Percentiles rank a stretch among this genome's conserved stretches.
Evolutionary conservation across 2,329 filamentous ascomycete genomes (phyloP).

Genomic region (Fusarium falciforme): DNA sequence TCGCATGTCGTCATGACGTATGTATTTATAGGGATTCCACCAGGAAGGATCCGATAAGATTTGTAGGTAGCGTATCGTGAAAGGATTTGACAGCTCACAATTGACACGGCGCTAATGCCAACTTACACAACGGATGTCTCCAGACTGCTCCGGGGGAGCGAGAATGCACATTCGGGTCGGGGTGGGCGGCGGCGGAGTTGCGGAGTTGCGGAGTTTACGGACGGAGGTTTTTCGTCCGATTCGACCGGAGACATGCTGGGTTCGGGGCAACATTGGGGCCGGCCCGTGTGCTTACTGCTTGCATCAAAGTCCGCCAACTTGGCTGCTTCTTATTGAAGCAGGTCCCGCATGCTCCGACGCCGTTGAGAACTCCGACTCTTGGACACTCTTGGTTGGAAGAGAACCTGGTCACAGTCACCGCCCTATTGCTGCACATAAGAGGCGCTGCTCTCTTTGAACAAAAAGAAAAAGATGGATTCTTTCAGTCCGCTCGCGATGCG

Average conservation of each 20-base stretch:
- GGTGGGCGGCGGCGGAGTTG: conserved; percentile 38
- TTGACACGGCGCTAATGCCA: background rate
- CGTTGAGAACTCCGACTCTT: conserved; percentile 20
- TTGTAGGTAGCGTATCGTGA: background rate
- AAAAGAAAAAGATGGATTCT: conserved; percentile 35
- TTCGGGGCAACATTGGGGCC: conserved; percentile 32
- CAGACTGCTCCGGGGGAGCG: background rate
- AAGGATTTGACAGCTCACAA: background rate
- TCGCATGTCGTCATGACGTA: background rate
- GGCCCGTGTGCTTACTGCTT: conserved; percentile 27
- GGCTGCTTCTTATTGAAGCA: background rate
- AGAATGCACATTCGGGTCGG: conserved; percentile 1
- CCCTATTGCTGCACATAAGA: background rate
- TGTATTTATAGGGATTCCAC: background rate
- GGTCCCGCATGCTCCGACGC: conserved; percentile 21
- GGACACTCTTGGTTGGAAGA: conserved; percentile 11
- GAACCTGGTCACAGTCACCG: conserved; percentile 1
- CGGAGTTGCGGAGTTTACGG: conserved; percentile 47
- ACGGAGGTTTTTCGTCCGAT: conserved; percentile 17
- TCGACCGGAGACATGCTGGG: conserved; percentile 1
- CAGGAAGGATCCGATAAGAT: conserved; percentile 23
- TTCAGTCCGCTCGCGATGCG: conserved; percentile 41
- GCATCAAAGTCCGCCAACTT: conserved; percentile 20
- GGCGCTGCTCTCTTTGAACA: conserved; percentile 7
- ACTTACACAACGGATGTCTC: background rate